Base-by-base conservation (phyloP, 345 rosid genomes). In the Populus tremula region DNA sequence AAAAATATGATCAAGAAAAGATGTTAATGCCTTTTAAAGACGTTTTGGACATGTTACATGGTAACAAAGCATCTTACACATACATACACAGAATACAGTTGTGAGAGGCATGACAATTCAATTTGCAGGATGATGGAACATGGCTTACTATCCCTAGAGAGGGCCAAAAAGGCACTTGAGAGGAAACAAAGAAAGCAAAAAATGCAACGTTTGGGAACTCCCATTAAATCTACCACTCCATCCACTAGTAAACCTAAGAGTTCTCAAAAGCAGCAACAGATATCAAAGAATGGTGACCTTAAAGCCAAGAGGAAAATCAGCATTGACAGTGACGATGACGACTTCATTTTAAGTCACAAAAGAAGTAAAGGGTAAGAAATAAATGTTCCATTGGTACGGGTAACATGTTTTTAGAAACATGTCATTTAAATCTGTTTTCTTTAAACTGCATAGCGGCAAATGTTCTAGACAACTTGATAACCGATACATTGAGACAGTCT, bases 111-210 rank as follows among this genome's bases (percentile, higher is more conserved):
- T 68, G 53, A 7, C 63, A n/a, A 53, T 65, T 74, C 50, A 47
- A 67, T 72, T 68, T 84, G 66, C 85, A 96, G 99, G 99, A 87
- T 96, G 90, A 93, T 96, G 99, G 99, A 96, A 86, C 97, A 96
- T 77, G 98, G 97, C 31, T 83, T 96, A 84, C 83, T 96, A 77
- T 89, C 97, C 68, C 86, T 91, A 12, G 96, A 91, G 6, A 89
- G 87, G 83, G 88, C 97, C 2, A 93, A 88, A 82, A 88, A 56
- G 85, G 95, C 96, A 6, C 72, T 81, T 5, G 98, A 93, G 86
- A 96, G 88, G 90, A 96, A 92, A 79, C 99, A 89, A 83, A 89
- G 93, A 78, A 93, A 88, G 85, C 97, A 88, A 86, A 96, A 90
- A 86, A 89, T 91, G 81, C 79, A 88, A 45, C 87, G 97, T 63